Evolutionary conservation across 805 yeast species (phyloP), one percentile per base, ranked within the genome.

Genomic region (Ogataea siamensis): DNA sequence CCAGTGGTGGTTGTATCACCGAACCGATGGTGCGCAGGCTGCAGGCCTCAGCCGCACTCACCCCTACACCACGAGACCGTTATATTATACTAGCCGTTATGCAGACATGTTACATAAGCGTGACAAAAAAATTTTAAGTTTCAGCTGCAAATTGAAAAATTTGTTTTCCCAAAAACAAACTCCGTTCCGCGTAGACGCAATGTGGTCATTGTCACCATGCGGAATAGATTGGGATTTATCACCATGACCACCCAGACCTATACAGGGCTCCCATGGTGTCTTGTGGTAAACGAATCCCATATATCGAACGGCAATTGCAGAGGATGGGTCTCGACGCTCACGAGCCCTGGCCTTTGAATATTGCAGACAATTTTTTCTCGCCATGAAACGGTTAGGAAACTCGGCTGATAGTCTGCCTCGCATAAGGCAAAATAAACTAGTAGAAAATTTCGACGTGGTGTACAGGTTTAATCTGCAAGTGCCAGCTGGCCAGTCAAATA

Each of bases 281-380:
- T 34, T 37, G 36, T 66, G 76, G 76, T 74, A 75, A 75, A 75
- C 80, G 75, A 73, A 57, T 59, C 78, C 78, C 80, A 58, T 34
- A 74, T 40, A 74, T 44, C 14, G 34, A 54, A 39, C 33, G 17
- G 36, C 34, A 34, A 38, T 47, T 44, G 45, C 48, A 43, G 47
- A 42, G 49, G 47, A 28, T 32, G 30, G 26, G 24, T 28, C 28
- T 37, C 33, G 34, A 14, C 28, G 24, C 43, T 30, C 20, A 32
- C 31, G 37, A 32, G 19, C 28, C 30, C 34, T 25, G 33, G 34
- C 47, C 45, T 44, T 44, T 39, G 50, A 47, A 42, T 42, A 43
- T 31, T 31, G 38, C 39, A 23, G 28, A 45, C 47, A 42, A 35
- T 19, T 4, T 5, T 8, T 11, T 14, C 25, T 7, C 10, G 4